Conservation (phyloP, 2,329 filamentous ascomycete species). For the Colletotrichum trifolii region DNA sequence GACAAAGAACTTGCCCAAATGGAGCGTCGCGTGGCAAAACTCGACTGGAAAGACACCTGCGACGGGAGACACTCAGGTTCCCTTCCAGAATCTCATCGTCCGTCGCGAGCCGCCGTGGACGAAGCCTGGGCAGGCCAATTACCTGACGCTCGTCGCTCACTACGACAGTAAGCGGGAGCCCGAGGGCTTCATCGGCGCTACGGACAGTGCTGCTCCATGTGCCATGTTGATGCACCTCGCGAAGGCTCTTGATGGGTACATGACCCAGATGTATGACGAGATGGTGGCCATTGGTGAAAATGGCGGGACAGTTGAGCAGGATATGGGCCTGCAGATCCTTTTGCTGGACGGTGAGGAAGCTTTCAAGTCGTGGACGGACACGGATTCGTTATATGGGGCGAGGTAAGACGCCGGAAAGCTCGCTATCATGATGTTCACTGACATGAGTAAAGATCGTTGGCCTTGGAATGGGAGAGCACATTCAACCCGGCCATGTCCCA, state of each 20-base stretch:
- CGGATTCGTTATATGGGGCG: slow-evolving; percentile 82
- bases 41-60: slow-evolving; percentile 77
- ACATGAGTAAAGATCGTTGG: slow-evolving; percentile 64
- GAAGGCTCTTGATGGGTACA: slow-evolving; percentile 74
- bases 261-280: slow-evolving; percentile 79
- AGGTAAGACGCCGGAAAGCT: slow-evolving; percentile 56
- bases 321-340: slow-evolving; percentile 82
- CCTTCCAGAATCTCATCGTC: slow-evolving; percentile 82
- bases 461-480: slow-evolving; percentile 76
- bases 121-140: slow-evolving; percentile 73
- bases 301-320: slow-evolving; percentile 66
- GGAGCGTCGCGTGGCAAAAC: slow-evolving; percentile 80
- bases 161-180: slow-evolving; percentile 83
- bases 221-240: slow-evolving; percentile 86
- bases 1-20: slow-evolving; percentile 71
- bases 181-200: slow-evolving; percentile 83
- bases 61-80: slow-evolving; percentile 70
- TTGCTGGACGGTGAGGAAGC: slow-evolving; percentile 87
- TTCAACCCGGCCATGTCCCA: slow-evolving; percentile 74
- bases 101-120: slow-evolving; percentile 84
- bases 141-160: slow-evolving; percentile 83
- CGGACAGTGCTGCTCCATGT: slow-evolving; percentile 85
- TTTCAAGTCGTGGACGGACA: slow-evolving; percentile 76
- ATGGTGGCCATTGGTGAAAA: slow-evolving; percentile 68
- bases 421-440: background rate